Base-by-base conservation (phyloP, 169 alveolate genomes). In the Plasmodium falciparum region DNA sequence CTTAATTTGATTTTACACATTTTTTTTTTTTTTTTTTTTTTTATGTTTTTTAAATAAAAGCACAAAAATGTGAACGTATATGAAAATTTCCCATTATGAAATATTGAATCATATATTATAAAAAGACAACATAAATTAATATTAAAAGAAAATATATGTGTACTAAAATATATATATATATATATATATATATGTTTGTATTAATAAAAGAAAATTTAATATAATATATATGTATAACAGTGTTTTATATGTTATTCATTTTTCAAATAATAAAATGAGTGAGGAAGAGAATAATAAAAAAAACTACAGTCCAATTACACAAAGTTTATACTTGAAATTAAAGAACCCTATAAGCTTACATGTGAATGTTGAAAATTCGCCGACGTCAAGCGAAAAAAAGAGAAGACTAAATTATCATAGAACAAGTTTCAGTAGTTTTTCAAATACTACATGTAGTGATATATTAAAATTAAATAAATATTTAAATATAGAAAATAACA, bases 361-460 rank as follows among this genome's bases (percentile, higher is more conserved):
- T 26, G 66, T 83, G 8, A 69, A 83, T 59, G 20, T 83, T 56
- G 50, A 71, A 22, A 52, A 69, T 22, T 69, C 85, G 8, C 50
- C 12, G 12, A 9, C 72, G 20, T 67, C 85, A 13, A 69, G 85
- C 63, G 85, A 67, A 56, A 70, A 83, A 56, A 80, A 69, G 39
- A 80, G 70, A 56, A 67, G 26, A 17, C 12, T 67, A n/a, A 47
- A 69, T 50, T 39, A 39, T 39, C 17, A 50, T 24, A 20, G 91
- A 47, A 15, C 67, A 54, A 83, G 91, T 50, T 83, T 83, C 43
- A 83, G 91, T 33, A 83, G 91, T 29, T 83, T 83, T 61, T 69
- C 91, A 17, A 83, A 83, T 56, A 83, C 91, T n/a, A 83, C 91
- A 2, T 83, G 91, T 54, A 83, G 91, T 73, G 91, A 83, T 73